A percentile compares a stretch with the other conserved stretches of the same genome.
phyloP scores from a whole-genome alignment of 2,329 filamentous ascomycete species.

The Fusarium buxicola region DNA sequence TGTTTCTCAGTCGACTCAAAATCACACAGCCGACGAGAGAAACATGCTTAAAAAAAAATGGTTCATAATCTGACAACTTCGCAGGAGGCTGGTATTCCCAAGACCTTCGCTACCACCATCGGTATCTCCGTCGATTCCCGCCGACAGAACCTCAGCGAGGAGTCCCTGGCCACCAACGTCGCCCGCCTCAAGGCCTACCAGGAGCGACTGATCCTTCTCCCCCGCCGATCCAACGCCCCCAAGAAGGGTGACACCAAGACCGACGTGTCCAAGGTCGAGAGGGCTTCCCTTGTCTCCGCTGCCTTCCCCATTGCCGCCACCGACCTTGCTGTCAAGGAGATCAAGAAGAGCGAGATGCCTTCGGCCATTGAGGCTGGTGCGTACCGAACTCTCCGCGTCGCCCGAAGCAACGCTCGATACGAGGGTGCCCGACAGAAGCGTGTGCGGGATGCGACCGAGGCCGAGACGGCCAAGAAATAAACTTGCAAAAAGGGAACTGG shows the following conservation, averaged over 20 bases:
- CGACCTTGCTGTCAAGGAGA: slow-evolving; percentile 73
- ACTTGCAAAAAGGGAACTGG: slow-evolving; percentile 55
- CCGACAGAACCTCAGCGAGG: slow-evolving; percentile 96
- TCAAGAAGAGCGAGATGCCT: slow-evolving; percentile 86
- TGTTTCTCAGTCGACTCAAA: slow-evolving; percentile 7
- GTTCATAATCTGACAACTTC: slow-evolving; percentile 49
- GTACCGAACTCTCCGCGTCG: slow-evolving; percentile 85
- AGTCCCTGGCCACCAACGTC: slow-evolving; percentile 94
- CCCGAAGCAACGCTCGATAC: slow-evolving; percentile 85
- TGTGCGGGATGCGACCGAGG: slow-evolving; percentile 86
- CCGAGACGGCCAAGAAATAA: slow-evolving; percentile 89
- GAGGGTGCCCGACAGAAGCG: slow-evolving; percentile 93
- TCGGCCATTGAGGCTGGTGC: slow-evolving; percentile 83
- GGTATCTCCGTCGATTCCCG: slow-evolving; percentile 97
- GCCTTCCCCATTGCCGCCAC: slow-evolving; percentile 79
- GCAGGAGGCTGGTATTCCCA: slow-evolving; percentile 94
- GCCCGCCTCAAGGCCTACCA: slow-evolving; percentile 98
- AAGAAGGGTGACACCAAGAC: slow-evolving; percentile 95
- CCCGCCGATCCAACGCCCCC: slow-evolving; percentile 90
- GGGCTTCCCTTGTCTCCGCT: slow-evolving; percentile 59
- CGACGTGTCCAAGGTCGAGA: slow-evolving; percentile 76
- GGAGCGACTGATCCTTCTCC: slow-evolving; percentile 96
- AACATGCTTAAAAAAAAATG: not conserved
- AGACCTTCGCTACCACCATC: slow-evolving; percentile 93
- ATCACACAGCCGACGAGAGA: not conserved